phyloP scores from a whole-genome alignment of 2,329 filamentous ascomycete species.

The Metarhizium robertsii region DNA sequence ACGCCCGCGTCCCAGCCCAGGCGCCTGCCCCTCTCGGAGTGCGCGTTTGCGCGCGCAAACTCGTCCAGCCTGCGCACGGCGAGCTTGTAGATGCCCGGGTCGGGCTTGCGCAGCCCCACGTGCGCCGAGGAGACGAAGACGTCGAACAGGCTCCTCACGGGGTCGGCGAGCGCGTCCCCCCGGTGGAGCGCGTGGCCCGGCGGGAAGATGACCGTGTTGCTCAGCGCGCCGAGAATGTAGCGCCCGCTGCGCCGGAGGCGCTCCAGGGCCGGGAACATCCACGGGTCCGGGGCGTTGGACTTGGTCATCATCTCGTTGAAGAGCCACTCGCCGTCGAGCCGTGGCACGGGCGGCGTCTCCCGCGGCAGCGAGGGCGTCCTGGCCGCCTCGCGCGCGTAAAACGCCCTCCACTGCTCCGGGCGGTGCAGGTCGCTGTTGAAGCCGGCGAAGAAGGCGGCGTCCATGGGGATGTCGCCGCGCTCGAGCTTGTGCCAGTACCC shows the following conservation, averaged over 20 bases:
- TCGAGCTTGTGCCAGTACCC: conserved; percentile 88
- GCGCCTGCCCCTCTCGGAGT: conserved; percentile 24
- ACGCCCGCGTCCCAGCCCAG: conserved; percentile 42
- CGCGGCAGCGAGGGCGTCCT: conserved; percentile 30
- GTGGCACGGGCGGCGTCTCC: conserved; percentile 53
- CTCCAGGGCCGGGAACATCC: conserved; percentile 77
- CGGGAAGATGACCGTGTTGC: conserved; percentile 85
- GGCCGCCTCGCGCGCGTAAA: conserved; percentile 36
- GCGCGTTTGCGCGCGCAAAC: conserved; percentile 44
- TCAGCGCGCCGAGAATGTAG: conserved; percentile 72
- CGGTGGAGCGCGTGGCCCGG: conserved; percentile 56
- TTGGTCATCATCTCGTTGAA: conserved; percentile 88
- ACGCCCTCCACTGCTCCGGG: conserved; percentile 59
- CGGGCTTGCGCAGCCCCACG: conserved; percentile 79
- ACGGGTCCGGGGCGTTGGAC: conserved; percentile 64
- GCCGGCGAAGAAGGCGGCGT: conserved; percentile 62
- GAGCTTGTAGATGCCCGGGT: conserved; percentile 69
- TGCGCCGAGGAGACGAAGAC: conserved; percentile 83
- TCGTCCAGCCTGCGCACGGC: conserved; percentile 59
- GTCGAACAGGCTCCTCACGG: conserved; percentile 64
- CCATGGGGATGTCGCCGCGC: conserved; percentile 68
- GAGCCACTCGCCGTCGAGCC: conserved; percentile 66
- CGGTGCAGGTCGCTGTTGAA: conserved; percentile 69
- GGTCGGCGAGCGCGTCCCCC: conserved; percentile 40
- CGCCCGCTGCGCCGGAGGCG: conserved; percentile 53